phyloP scores from a whole-genome alignment of 1,139 yeast genomes.

The Blastobotrys persicus region DNA sequence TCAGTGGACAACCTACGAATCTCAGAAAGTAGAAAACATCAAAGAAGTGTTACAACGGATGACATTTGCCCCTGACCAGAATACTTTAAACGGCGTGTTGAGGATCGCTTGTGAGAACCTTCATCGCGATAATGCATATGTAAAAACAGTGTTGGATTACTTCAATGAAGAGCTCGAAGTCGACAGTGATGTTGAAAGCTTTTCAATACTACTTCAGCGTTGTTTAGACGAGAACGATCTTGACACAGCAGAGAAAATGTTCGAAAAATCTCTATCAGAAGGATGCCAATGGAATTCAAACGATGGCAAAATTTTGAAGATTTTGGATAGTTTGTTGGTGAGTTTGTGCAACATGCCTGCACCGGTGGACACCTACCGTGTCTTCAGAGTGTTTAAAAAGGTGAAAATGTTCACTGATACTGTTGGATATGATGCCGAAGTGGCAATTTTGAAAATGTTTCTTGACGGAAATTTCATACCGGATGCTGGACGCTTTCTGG shows the following conservation, averaged over 20 bases:
- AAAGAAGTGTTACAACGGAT: slow-evolving; percentile 18
- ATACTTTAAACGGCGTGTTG: slow-evolving; percentile 31
- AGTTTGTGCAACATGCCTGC: slow-evolving; percentile 27
- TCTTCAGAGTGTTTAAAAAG: slow-evolving; percentile 36
- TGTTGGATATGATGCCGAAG: slow-evolving; percentile 46
- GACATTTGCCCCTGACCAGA: slow-evolving; percentile 28
- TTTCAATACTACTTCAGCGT: slow-evolving; percentile 30
- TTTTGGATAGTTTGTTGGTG: slow-evolving; percentile 38
- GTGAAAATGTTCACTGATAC: slow-evolving; percentile 42
- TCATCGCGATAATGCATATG: slow-evolving; percentile 22
- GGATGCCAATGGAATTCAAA: slow-evolving; percentile 48
- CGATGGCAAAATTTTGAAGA: slow-evolving; percentile 31
- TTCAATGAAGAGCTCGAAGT: slow-evolving; percentile 28
- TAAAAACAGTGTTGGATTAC: slow-evolving; percentile 23
- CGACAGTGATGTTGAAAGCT: slow-evolving; percentile 31
- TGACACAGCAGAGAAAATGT: slow-evolving; percentile 36
- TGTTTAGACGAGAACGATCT: slow-evolving; percentile 30
- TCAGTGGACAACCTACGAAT: slow-evolving; percentile 35
- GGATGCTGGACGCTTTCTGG: slow-evolving; percentile 58
- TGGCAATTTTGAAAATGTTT: slow-evolving; percentile 48
- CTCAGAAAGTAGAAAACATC: slow-evolving; percentile 19
- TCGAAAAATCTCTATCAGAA: slow-evolving; percentile 39
- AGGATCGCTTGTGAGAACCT: slow-evolving; percentile 20
- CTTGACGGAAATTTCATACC: slow-evolving; percentile 50
- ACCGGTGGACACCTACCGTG: slow-evolving; percentile 31